Evolutionary conservation across 2,329 filamentous ascomycete genomes (phyloP).

Genomic region (Aaosphaeria pasadenensis): DNA sequence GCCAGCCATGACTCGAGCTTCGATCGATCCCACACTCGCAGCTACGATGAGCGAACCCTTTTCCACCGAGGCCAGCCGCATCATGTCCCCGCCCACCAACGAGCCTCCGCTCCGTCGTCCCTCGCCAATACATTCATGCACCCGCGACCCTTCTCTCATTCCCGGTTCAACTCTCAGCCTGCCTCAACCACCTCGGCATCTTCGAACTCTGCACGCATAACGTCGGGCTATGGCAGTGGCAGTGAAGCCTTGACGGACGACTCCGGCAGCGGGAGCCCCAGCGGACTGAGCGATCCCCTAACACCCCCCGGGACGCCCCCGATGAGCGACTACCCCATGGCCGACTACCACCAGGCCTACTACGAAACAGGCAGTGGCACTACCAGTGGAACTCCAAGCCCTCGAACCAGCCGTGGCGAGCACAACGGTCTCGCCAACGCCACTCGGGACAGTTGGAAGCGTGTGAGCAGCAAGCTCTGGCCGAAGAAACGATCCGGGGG

Average conservation of each 20-base stretch:
- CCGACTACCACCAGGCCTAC: constrained; percentile 33
- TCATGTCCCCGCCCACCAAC: constrained; percentile 29
- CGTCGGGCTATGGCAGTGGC: constrained; percentile 40
- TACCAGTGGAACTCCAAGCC: constrained; percentile 35
- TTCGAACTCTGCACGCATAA: constrained; percentile 21
- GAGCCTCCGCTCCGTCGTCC: constrained; percentile 39
- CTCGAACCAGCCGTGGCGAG: constrained; percentile 35
- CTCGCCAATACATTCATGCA: constrained; percentile 37
- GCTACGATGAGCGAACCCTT: constrained; percentile 40
- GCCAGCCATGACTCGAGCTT: constrained; percentile 40
- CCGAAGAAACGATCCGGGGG: constrained; percentile 38
- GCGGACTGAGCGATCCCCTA: constrained; percentile 59
- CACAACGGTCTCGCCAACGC: constrained; percentile 34
- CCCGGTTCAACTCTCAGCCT: constrained; percentile 36
- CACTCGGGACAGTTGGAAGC: constrained; percentile 39
- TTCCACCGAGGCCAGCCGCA: constrained; percentile 23
- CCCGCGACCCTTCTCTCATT: constrained; percentile 32
- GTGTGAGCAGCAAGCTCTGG: constrained; percentile 41
- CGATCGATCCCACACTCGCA: constrained; percentile 37
- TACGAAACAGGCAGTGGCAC: constrained; percentile 25
- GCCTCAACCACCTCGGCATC: constrained; percentile 26
- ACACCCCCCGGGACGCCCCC: constrained; percentile 77
- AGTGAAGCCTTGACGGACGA: constrained; percentile 58
- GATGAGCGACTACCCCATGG: constrained; percentile 53
- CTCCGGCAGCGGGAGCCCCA: constrained; percentile 53